Conservation (phyloP, 345 rosid species). For the Dipteronia sinensis region DNA sequence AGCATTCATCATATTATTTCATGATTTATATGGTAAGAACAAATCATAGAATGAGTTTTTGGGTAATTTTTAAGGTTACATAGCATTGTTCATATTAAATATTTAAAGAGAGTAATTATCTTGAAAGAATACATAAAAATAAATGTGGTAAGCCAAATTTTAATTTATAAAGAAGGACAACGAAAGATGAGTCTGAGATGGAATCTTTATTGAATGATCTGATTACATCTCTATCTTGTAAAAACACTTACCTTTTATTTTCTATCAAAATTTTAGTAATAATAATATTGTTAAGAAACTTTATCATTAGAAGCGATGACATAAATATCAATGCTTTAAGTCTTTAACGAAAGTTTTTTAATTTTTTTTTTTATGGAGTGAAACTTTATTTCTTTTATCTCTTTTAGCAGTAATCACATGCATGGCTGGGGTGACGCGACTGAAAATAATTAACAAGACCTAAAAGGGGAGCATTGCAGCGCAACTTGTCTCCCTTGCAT, state of each 20-base stretch:
- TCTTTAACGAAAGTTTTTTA: neutral
- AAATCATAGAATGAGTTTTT: too few species aligned
- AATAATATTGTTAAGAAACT: neutral
- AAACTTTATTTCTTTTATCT: constrained; percentile 8
- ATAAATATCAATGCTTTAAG: neutral
- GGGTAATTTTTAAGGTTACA: too few species aligned
- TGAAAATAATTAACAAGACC: neutral
- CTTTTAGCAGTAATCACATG: constrained; percentile 32
- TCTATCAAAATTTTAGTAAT: too few species aligned
- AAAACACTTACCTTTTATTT: too few species aligned
- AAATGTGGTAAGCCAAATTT: neutral
- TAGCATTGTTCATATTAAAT: too few species aligned
- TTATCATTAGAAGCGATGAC: neutral
- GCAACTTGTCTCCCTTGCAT: neutral
- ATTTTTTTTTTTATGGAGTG: too few species aligned
- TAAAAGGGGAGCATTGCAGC: neutral
- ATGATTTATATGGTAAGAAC: too few species aligned
- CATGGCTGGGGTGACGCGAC: constrained; percentile 30
- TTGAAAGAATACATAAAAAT: neutral
- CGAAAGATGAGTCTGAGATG: neutral
- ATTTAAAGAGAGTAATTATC: neutral
- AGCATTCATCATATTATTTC: too few species aligned
- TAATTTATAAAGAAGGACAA: too few species aligned
- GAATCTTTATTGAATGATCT: too few species aligned
- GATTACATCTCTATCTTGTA: neutral